Percentiles rank a stretch among this genome's conserved stretches.
phyloP scores from a whole-genome alignment of 177 flowering plant species.

The Vitis hybrid region DNA sequence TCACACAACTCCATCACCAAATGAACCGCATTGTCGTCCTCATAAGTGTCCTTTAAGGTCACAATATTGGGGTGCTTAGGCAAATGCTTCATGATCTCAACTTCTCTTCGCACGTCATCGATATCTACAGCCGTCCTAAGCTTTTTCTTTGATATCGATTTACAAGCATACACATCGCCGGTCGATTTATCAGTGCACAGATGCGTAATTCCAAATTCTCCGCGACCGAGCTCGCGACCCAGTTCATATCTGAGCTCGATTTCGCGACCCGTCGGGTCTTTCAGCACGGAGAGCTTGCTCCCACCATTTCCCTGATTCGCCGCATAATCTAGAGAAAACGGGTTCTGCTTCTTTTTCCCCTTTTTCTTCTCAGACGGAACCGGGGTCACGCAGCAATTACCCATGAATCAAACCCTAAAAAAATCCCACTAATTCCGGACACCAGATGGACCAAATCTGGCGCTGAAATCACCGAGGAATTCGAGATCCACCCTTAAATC shows the following conservation, averaged over 20 bases:
- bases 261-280: slow-evolving; percentile 68
- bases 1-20: slow-evolving; percentile 95
- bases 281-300: slow-evolving; percentile 50
- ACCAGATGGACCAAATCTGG: no score
- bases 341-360: slow-evolving; percentile 42
- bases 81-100: slow-evolving; percentile 87
- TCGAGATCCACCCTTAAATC: no score
- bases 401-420: slow-evolving; percentile 26
- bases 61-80: slow-evolving; percentile 83
- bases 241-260: slow-evolving; percentile 63
- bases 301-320: slow-evolving; percentile 29
- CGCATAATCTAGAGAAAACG: slow-evolving; percentile 46
- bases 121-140: slow-evolving; percentile 82
- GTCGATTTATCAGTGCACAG: slow-evolving; percentile 66
- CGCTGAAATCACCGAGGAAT: no score
- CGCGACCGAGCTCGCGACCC: slow-evolving; percentile 87
- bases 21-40: slow-evolving; percentile 89
- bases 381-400: slow-evolving; percentile 50
- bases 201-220: slow-evolving; percentile 89
- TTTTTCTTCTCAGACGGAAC: slow-evolving; percentile 16
- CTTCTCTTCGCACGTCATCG: slow-evolving; percentile 93
- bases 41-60: slow-evolving; percentile 78
- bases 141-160: slow-evolving; percentile 90
- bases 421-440: neutral
- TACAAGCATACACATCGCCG: slow-evolving; percentile 68